A percentile compares a stretch with the other conserved stretches of the same genome.
Conservation (phyloP, 768 basidiomycete species). For the Albatrellus ellisii region DNA sequence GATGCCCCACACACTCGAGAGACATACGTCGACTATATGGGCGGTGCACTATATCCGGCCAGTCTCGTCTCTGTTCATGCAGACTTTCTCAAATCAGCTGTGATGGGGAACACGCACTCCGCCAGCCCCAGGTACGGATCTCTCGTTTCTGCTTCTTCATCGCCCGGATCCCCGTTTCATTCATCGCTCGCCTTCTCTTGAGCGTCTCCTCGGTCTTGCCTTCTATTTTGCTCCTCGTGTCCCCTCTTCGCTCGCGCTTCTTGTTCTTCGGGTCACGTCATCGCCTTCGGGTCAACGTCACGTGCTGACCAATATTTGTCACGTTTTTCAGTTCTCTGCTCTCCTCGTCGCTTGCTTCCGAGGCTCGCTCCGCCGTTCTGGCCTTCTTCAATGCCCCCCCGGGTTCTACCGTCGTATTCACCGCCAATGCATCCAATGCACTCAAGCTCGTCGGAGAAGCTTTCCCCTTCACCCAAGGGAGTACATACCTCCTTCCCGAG, state of each 20-base stretch:
- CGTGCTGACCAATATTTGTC: too few species aligned
- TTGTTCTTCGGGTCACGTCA: too few species aligned
- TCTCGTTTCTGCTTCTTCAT: background rate
- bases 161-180: background rate
- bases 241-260: too few species aligned
- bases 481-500: conserved; percentile 50
- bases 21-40: conserved; percentile 82
- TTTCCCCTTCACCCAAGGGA: conserved; percentile 51
- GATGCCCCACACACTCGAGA: background rate
- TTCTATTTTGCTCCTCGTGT: background rate
- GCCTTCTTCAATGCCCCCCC: conserved; percentile 65
- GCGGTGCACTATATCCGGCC: conserved; percentile 69
- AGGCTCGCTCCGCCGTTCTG: conserved; percentile 61
- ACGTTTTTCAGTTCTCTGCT: conserved; percentile 67
- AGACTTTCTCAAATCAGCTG: conserved; percentile 47
- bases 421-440: conserved; percentile 66
- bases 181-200: background rate
- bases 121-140: conserved; percentile 57
- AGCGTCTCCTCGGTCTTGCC: background rate
- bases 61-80: conserved; percentile 60
- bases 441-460: conserved; percentile 76
- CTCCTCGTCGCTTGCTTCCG: conserved; percentile 49
- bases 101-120: conserved; percentile 80
- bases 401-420: conserved; percentile 75
- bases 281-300: too few species aligned